Percentiles rank a stretch among this genome's conserved stretches.
These are phyloP conservation scores for Trichaptum fuscoviolaceum DNA, from an alignment of 768 basidiomycete species.

Conservation along the genomic window DNA sequence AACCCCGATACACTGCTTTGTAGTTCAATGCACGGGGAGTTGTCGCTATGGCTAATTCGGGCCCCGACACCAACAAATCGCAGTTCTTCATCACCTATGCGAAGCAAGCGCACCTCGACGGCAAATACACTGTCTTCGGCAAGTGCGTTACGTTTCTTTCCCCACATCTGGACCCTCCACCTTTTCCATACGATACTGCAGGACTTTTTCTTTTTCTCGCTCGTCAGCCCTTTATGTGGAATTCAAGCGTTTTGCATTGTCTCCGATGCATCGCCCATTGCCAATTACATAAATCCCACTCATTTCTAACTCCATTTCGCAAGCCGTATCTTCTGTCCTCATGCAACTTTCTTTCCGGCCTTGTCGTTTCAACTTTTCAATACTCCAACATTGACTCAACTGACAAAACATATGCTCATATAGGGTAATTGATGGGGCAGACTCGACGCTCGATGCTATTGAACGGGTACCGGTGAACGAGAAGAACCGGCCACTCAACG, in stretches of 20 bases:
- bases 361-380: too few species aligned
- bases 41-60: slow-evolving; percentile 98
- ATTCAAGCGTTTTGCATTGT: not conserved
- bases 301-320: not conserved
- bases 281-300: slow-evolving; percentile 4
- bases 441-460: slow-evolving; percentile 90
- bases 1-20: not conserved
- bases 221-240: not conserved
- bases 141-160: slow-evolving; percentile 35
- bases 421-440: slow-evolving; percentile 93
- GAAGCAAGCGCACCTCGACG: slow-evolving; percentile 92
- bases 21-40: slow-evolving; percentile 95
- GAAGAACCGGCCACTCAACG: slow-evolving; percentile 83
- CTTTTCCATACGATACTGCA: not conserved
- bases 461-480: slow-evolving; percentile 86
- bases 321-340: not conserved
- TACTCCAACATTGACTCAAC: too few species aligned
- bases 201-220: not conserved
- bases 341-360: not conserved
- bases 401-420: not conserved
- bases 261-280: not conserved
- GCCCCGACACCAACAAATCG: slow-evolving; percentile 88
- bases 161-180: not conserved
- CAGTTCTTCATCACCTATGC: slow-evolving; percentile 89
- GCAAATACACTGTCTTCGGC: slow-evolving; percentile 92